phyloP scores from a whole-genome alignment of 108 stramenopile species.

The Nitzschia sp. region DNA sequence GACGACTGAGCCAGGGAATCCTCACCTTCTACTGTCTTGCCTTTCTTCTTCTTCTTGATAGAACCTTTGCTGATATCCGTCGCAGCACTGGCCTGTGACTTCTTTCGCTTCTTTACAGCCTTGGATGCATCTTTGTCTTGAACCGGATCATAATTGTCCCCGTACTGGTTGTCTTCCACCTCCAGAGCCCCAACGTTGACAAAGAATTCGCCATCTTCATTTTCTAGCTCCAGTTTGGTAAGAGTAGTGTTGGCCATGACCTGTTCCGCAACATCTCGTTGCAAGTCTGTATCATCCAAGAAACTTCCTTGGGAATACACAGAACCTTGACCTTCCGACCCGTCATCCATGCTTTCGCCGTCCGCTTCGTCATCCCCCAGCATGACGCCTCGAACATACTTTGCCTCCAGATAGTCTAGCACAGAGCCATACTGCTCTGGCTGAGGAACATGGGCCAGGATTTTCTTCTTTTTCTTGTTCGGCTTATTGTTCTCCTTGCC shows the following conservation, averaged over 20 bases:
- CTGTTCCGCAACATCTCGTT: conserved; percentile 78
- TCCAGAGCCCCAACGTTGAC: conserved; percentile 86
- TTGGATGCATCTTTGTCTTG: conserved; percentile 38
- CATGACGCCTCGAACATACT: conserved; percentile 84
- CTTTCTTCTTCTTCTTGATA: conserved; percentile 6
- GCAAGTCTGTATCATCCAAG: conserved; percentile 76
- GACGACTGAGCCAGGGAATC: conserved; percentile 12
- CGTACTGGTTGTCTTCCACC: conserved; percentile 76
- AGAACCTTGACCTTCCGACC: conserved; percentile 64
- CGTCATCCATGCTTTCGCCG: conserved; percentile 30
- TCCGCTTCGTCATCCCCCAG: conserved; percentile 41
- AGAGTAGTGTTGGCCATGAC: conserved; percentile 68
- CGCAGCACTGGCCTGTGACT: conserved; percentile 5
- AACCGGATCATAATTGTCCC: conserved; percentile 62
- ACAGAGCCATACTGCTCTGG: conserved; percentile 65
- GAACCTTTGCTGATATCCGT: neutral
- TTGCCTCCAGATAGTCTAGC: conserved; percentile 86
- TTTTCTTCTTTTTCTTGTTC: conserved; percentile 33
- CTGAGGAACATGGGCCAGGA: conserved; percentile 34
- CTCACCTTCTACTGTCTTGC: conserved; percentile 9
- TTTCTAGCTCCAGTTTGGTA: conserved; percentile 79
- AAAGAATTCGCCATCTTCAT: conserved; percentile 83
- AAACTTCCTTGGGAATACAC: conserved; percentile 71
- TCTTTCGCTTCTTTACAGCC: conserved; percentile 32
- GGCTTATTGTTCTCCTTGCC: conserved; percentile 15